A percentile compares a stretch with the other conserved stretches of the same genome.
Conservation (phyloP, 2,329 filamentous ascomycete genomes). For the Phaeosphaeria sp. region DNA sequence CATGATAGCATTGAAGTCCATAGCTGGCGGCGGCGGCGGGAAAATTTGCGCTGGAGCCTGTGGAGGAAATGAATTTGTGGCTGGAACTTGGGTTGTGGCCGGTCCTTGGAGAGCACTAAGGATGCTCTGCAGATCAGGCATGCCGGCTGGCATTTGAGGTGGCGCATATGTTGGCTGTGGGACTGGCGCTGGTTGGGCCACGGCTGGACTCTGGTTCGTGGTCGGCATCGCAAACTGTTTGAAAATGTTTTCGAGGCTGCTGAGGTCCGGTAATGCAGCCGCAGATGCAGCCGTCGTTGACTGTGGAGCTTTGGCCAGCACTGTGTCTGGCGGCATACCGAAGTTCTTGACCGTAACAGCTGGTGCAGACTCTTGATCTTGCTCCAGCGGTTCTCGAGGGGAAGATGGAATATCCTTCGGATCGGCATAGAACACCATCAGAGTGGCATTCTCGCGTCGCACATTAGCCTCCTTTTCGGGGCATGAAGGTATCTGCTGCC, state of each 20-base stretch:
- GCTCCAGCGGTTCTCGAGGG: constrained; percentile 53
- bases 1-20: constrained; percentile 33
- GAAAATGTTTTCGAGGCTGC: constrained; percentile 36
- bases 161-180: constrained; percentile 26
- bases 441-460: constrained; percentile 53
- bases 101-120: constrained; percentile 37
- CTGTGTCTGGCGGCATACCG: constrained; percentile 42
- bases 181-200: constrained; percentile 15
- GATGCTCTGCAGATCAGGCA: constrained; percentile 35
- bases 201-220: constrained; percentile 13
- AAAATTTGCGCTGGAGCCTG: constrained; percentile 21
- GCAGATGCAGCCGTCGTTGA: constrained; percentile 13
- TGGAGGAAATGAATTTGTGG: constrained; percentile 15
- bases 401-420: constrained; percentile 54
- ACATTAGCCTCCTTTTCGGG: constrained; percentile 53
- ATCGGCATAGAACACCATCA: constrained; percentile 56
- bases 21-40: constrained; percentile 16
- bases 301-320: constrained; percentile 32
- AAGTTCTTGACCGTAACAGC: constrained; percentile 42
- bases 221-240: constrained; percentile 30
- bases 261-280: constrained; percentile 25
- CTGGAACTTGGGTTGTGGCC: constrained; percentile 16
- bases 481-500: constrained; percentile 46
- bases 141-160: constrained; percentile 21
- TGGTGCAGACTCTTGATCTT: constrained; percentile 24